A percentile compares a stretch with the other conserved stretches of the same genome.
Conservation (phyloP, 345 rosid genomes). For the Arabis hirsuta region DNA sequence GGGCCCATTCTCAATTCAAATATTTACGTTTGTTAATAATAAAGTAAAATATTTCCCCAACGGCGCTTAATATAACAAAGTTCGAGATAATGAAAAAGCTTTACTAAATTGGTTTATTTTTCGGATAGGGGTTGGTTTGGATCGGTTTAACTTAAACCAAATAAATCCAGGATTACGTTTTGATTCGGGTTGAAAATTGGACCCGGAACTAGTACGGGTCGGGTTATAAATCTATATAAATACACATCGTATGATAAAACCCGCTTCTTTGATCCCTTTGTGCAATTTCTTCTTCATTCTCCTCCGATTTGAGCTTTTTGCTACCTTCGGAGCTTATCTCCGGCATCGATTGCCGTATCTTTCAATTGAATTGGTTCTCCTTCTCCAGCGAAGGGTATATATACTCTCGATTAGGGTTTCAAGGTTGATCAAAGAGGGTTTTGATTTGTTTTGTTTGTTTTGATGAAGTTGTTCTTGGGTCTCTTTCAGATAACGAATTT, state of each 20-base stretch:
- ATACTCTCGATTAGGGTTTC: not conserved
- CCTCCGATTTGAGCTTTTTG: not conserved
- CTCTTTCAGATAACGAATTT: conserved; percentile 11
- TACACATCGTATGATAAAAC: not conserved
- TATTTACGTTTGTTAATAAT: conserved; percentile 1
- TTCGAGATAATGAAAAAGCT: not conserved
- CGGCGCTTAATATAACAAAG: conserved; percentile 7
- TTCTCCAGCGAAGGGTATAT: not conserved
- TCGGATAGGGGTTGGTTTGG: not conserved
- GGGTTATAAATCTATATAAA: not conserved
- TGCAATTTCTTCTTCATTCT: not conserved
- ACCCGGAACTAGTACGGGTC: conserved; percentile 13
- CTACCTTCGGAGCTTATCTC: not conserved
- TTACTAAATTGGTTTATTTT: not conserved
- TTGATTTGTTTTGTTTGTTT: conserved; percentile 4
- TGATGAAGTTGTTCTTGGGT: conserved; percentile 22
- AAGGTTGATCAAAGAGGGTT: conserved; percentile 20
- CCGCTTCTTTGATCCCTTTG: not conserved
- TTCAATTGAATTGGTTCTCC: not conserved
- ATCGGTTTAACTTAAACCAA: not conserved
- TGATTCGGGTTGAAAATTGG: not conserved
- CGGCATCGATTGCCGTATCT: not conserved
- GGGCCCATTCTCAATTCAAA: conserved; percentile 24
- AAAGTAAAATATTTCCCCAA: conserved; percentile 3
- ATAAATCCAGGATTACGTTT: no score